phyloP scores from a whole-genome alignment of 2,329 filamentous ascomycete genomes.

The Phaeosphaeria sp. region DNA sequence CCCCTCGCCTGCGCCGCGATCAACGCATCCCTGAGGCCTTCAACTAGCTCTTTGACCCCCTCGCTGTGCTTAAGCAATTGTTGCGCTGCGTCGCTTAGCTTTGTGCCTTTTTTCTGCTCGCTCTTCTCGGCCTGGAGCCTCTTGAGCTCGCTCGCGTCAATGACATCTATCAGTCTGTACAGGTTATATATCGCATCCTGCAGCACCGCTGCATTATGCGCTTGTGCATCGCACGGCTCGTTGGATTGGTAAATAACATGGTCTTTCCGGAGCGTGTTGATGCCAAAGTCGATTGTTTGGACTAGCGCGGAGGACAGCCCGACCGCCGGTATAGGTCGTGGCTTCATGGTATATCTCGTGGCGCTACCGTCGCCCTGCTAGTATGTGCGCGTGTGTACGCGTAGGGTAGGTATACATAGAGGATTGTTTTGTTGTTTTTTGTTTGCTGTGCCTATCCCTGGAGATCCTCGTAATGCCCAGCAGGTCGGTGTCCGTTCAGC shows the following conservation, averaged over 20 bases:
- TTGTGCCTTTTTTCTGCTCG: constrained; percentile 20
- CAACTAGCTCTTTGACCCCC: constrained; percentile 23
- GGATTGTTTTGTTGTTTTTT: not conserved
- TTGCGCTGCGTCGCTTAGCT: constrained; percentile 33
- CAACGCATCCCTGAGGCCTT: constrained; percentile 13
- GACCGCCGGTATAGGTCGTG: constrained; percentile 8
- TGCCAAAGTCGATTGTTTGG: constrained; percentile 31
- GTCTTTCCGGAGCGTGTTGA: constrained; percentile 31
- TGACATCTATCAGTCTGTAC: constrained; percentile 26
- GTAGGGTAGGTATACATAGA: not conserved
- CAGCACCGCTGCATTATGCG: constrained; percentile 28
- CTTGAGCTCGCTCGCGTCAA: constrained; percentile 28
- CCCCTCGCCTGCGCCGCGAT: constrained; percentile 24
- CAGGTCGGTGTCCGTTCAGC: not conserved
- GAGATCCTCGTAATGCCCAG: not conserved
- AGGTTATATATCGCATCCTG: constrained; percentile 31
- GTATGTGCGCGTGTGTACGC: not conserved
- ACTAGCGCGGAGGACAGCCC: constrained; percentile 18
- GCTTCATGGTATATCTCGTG: constrained; percentile 1
- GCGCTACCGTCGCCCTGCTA: not conserved
- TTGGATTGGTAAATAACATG: constrained; percentile 29
- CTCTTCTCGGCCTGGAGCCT: constrained; percentile 24
- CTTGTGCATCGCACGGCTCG: constrained; percentile 12
- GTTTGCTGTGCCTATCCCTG: not conserved
- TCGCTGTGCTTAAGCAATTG: constrained; percentile 36